Conservation (phyloP, 257 asterid genomes). For the Ehretia macrophylla region DNA sequence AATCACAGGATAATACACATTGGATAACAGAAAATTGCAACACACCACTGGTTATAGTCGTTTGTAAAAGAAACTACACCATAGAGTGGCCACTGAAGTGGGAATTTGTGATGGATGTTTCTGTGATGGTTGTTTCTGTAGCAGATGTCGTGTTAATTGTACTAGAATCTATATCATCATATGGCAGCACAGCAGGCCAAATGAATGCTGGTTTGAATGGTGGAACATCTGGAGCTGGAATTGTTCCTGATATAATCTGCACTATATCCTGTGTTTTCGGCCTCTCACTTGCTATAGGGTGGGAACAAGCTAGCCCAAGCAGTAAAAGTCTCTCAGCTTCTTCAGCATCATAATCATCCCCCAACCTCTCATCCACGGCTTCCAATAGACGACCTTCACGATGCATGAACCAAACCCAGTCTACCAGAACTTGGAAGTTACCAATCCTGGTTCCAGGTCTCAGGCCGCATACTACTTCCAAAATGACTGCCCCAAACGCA, state of each 20-base stretch:
- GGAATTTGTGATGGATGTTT: constrained; percentile 23
- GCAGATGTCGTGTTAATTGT: constrained; percentile 8
- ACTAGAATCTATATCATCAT: constrained; percentile 12
- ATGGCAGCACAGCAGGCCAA: constrained; percentile 30
- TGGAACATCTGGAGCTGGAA: constrained; percentile 30
- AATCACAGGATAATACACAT: too few relatives aligned
- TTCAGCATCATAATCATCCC: constrained; percentile 19
- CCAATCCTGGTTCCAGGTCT: constrained; percentile 23
- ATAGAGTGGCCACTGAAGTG: constrained; percentile 13
- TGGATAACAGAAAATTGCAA: too few relatives aligned
- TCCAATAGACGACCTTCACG: constrained; percentile 23
- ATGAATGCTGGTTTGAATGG: constrained; percentile 37
- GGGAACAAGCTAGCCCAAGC: constrained; percentile 42
- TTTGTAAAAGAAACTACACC: constrained; percentile 6
- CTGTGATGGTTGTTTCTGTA: neutral
- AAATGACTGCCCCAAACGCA: constrained; percentile 33
- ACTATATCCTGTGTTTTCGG: constrained; percentile 31
- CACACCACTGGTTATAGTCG: too few relatives aligned
- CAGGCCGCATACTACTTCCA: constrained; percentile 31
- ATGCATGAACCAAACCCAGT: constrained; percentile 39
- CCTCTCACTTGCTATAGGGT: constrained; percentile 36
- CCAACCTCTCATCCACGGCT: constrained; percentile 25
- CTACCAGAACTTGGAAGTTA: constrained; percentile 20
- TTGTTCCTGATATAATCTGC: constrained; percentile 27
- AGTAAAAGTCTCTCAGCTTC: constrained; percentile 38